Evolutionary conservation across 805 yeast genomes (phyloP), one percentile per base, ranked within the genome.

Genomic region (Zygosaccharomyces rouxii): DNA sequence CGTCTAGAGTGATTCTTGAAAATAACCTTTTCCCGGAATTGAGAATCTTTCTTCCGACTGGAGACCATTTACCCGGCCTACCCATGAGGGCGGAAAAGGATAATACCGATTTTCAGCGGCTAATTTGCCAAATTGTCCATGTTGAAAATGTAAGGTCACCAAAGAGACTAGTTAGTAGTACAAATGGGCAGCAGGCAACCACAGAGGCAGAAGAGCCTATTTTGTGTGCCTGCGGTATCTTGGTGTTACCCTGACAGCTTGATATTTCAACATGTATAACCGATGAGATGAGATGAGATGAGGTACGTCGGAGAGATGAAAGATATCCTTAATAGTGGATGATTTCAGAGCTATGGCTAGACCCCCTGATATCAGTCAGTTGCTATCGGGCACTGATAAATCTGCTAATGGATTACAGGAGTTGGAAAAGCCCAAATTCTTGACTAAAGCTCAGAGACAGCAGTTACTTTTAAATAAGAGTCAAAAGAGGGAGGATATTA

Each of bases 401-500:
- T n/a, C 16, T 16, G 44, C 48, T n/a, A 53, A 53, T 14, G 49
- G 47, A 26, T 42, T 48, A 7, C 52, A 55, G 16, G 48, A 48
- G 26, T 43, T 28, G 9, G 35, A 23, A 31, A 62, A 66, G 52
- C 78, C 77, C 2, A 63, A 58, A 49, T 80, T 79, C 57, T 56
- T 81, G 6, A 66, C 79, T 7, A 77, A 73, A 55, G 62, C 58
- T n/a, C 73, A 76, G 48, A 65, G 84, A 37, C 67, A 65, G 18
- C 63, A 66, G 43, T 53, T 71, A 18, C 67, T 71, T 5, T 31
- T 18, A 11, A 16, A 38, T 25, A 22, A 35, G 19, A 28, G 13
- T 10, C 7, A 21, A 18, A 30, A 11, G 38, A 26, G 16, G 7
- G 11, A 16, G 46, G 21, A 30, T n/a, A 10, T 5, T 22, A 18